Evolutionary conservation across 192 early-diverging fungal species (phyloP).

Genomic region (Pilaira anomala): DNA sequence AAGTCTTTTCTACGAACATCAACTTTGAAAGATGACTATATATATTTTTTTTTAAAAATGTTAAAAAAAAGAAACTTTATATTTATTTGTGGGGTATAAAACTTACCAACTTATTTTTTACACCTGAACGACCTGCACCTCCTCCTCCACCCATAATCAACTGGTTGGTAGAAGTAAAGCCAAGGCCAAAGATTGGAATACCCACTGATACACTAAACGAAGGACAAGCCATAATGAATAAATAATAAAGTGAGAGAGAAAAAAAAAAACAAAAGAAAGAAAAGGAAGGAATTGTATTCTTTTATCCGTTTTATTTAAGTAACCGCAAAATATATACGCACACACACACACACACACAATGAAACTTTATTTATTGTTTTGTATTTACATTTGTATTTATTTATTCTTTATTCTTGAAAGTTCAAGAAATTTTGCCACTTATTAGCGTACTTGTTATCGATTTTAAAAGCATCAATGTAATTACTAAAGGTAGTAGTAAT

Average conservation of each 20-base stretch:
- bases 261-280: not conserved
- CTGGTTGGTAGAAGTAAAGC: constrained; percentile 53
- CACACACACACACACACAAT: not conserved
- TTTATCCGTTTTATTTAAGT: not conserved
- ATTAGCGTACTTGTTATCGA: not conserved
- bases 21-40: constrained; percentile 53
- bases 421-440: constrained; percentile 7
- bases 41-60: not conserved
- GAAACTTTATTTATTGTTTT: not conserved
- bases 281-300: not conserved
- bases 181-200: constrained; percentile 61
- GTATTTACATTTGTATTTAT: not conserved
- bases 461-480: not conserved
- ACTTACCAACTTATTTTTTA: constrained; percentile 85
- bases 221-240: constrained; percentile 14
- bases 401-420: constrained; percentile 1
- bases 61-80: not conserved
- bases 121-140: constrained; percentile 72
- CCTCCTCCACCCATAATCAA: constrained; percentile 85
- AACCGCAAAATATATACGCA: not conserved
- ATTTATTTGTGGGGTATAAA: not conserved
- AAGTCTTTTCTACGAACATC: constrained; percentile 35
- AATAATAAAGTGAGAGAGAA: not conserved
- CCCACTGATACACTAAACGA: constrained; percentile 47
- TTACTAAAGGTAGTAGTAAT: constrained; percentile 3